phyloP scores from a whole-genome alignment of 1,284 basidiomycete genomes.

The Pholiota adiposa region DNA sequence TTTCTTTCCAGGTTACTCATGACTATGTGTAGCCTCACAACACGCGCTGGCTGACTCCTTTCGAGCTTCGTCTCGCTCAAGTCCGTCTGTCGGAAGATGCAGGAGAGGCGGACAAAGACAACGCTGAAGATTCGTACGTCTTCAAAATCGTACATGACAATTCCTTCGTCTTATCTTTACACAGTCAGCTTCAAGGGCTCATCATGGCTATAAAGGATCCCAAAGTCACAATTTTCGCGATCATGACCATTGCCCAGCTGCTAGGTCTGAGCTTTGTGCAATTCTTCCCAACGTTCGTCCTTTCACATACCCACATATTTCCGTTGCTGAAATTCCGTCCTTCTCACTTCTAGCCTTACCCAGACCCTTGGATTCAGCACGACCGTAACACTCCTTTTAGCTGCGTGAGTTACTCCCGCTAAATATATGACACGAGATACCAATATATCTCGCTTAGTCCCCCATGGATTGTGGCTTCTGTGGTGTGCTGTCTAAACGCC shows the following conservation, averaged over 20 bases:
- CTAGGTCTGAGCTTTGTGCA: conserved; percentile 73
- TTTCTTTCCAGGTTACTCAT: neutral
- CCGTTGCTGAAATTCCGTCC: neutral
- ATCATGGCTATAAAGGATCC: conserved; percentile 64
- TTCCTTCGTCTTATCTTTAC: neutral
- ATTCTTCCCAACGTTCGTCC: conserved; percentile 71
- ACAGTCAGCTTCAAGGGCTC: conserved; percentile 56
- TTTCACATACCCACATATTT: neutral
- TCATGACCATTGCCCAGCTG: conserved; percentile 55
- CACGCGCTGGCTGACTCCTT: conserved; percentile 63
- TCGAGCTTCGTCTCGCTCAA: conserved; percentile 69
- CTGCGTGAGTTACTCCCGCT: conserved; percentile 51
- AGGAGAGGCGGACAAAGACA: conserved; percentile 72
- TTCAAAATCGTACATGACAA: neutral
- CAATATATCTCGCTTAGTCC: conserved; percentile 43
- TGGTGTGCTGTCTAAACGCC: conserved; percentile 61
- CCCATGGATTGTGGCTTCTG: conserved; percentile 64
- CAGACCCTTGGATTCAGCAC: conserved; percentile 67
- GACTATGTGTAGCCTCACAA: conserved; percentile 54
- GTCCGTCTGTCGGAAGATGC: conserved; percentile 76
- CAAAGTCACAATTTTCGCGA: conserved; percentile 62
- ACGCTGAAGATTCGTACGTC: conserved; percentile 51
- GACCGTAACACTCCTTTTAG: conserved; percentile 62
- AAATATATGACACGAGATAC: neutral
- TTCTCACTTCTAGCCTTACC: conserved; percentile 49